A percentile compares a stretch with the other conserved stretches of the same genome.
phyloP scores from a whole-genome alignment of 441 rosid genomes.

The Geranium incanum region DNA sequence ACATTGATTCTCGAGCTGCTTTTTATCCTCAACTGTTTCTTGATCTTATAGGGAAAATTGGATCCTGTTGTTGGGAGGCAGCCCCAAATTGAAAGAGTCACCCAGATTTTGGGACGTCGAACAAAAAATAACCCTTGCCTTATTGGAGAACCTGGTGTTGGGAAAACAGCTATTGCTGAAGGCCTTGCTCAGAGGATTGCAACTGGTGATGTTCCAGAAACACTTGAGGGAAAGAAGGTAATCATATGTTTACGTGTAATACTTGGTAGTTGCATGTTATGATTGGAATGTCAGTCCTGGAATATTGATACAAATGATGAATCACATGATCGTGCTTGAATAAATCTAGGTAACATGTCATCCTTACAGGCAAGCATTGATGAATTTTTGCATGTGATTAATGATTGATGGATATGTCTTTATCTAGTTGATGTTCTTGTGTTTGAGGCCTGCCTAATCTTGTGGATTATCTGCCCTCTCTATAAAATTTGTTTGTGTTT shows the following conservation, averaged over 20 bases:
- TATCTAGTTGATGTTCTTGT: not conserved
- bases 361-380: not conserved
- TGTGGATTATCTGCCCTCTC: not conserved
- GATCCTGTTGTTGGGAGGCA: constrained; percentile 99
- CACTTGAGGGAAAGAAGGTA: constrained; percentile 85
- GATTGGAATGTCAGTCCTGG: not conserved
- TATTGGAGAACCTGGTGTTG: constrained; percentile 99
- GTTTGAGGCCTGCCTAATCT: not conserved
- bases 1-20: not conserved
- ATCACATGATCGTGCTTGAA: not conserved
- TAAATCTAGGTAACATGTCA: not conserved
- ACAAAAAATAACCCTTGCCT: constrained; percentile 96
- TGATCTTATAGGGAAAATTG: constrained; percentile 52
- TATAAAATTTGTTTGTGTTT: not conserved
- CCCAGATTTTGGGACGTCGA: constrained; percentile 86
- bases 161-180: constrained; percentile 98
- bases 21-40: not conserved
- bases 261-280: constrained; percentile 8
- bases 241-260: not conserved
- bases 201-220: constrained; percentile 78
- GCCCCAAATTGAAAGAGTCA: constrained; percentile 75
- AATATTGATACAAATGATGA: not conserved
- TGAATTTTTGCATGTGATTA: not conserved
- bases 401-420: not conserved
- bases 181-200: constrained; percentile 90